Evolutionary conservation across 805 yeast genomes (phyloP), one percentile per base, ranked within the genome.

Genomic region (Brettanomyces sp.): DNA sequence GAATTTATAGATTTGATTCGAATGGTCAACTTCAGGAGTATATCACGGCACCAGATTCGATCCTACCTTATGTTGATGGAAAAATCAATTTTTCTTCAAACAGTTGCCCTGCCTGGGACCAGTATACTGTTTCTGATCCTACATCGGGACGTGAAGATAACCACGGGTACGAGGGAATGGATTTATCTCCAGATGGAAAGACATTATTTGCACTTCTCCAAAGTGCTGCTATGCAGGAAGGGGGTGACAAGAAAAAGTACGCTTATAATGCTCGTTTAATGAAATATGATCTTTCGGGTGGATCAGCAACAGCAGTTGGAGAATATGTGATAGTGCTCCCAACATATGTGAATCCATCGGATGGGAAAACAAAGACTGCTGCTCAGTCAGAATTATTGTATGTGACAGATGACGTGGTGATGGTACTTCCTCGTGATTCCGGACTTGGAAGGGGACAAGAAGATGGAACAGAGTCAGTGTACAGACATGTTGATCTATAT

Each of bases 111-210:
- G 42, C 48, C n/a, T 60, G 55, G 45, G 60, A 52, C 44, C 25
- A 35, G n/a, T 48, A 52, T 32, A 57, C 55, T 42, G 32, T 44
- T 14, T 56, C 54, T n/a, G 57, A 51, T 32, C 59, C 56, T 38
- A 36, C 36, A 5, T 48, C 58, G 13, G 66, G 66, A 23, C 53
- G 66, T 50, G 46, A 54, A n/a, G 43, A 48, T 38, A 62, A 62
- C 45, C 58, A 59, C 43, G 66, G 66, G 42, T 62, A 58, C 43
- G 66, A 62, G 52, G 65, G 65, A 32, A 47, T 53, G 42, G 51
- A 61, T 37, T 28, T 61, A 14, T 55, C 65, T 21, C 60, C 66
- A 22, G 65, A 62, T 47, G 66, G 65, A 21, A 51, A 49, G 18
- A 51, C 49, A 23, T 43, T 59, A n/a, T 59, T 24, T 40, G 59